Conservation (phyloP, 148 eudicot species). For the Vaccinium darrowii region DNA sequence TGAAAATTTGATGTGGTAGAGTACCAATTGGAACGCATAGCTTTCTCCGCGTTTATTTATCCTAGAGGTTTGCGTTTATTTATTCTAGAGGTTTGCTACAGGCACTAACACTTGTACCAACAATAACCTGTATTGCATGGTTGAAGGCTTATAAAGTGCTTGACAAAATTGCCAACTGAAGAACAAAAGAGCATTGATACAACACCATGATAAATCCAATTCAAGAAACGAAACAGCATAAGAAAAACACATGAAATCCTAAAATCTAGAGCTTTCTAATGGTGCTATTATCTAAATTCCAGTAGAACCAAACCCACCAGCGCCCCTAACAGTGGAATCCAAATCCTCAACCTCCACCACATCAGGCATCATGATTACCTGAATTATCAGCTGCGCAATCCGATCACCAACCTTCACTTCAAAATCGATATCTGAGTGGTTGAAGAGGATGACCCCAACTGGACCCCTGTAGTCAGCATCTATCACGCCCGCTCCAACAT, state of each 20-base stretch:
- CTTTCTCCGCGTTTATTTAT: too few relatives aligned
- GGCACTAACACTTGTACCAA: too few relatives aligned
- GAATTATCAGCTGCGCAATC: slow-evolving; percentile 75
- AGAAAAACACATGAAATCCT: not conserved
- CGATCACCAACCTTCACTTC: slow-evolving; percentile 79
- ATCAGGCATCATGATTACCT: slow-evolving; percentile 75
- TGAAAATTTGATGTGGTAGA: too few relatives aligned
- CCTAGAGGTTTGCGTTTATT: too few relatives aligned
- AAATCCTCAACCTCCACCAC: slow-evolving; percentile 76
- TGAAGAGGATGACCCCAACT: slow-evolving; percentile 75
- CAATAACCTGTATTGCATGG: not conserved
- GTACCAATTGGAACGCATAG: too few relatives aligned
- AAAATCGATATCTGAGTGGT: slow-evolving; percentile 67
- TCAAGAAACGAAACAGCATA: not conserved
- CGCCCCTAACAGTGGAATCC: slow-evolving; percentile 70
- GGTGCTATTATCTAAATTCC: slow-evolving; percentile 31
- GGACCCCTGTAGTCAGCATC: slow-evolving; percentile 91
- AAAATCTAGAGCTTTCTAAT: not conserved
- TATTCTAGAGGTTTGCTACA: too few relatives aligned
- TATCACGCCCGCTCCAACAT: slow-evolving; percentile 87
- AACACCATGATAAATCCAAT: not conserved
- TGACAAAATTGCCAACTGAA: not conserved
- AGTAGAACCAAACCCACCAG: slow-evolving; percentile 85
- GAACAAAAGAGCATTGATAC: not conserved
- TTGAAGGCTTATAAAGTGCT: not conserved